Percentiles rank a stretch among this genome's conserved stretches.
These are phyloP conservation scores for Desmodesmus armatus DNA, from an alignment of 139 green algal genomes.

Conservation along the genomic window DNA sequence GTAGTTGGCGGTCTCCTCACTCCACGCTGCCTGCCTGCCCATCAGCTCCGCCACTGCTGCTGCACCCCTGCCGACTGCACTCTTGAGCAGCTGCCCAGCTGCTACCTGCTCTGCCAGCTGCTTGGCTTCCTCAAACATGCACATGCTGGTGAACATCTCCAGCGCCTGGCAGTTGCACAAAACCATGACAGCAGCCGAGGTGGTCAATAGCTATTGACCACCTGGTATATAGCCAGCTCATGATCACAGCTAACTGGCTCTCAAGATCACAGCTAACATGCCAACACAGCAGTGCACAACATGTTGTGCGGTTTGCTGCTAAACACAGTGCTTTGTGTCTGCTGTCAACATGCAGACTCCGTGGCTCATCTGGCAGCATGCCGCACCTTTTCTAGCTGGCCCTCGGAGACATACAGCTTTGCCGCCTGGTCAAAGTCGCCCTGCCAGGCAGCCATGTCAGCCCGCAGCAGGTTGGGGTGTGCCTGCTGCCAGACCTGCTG, in stretches of 20 bases:
- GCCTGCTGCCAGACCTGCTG: constrained; percentile 48
- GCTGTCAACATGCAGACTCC: no score
- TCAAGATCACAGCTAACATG: no score
- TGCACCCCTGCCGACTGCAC: neutral
- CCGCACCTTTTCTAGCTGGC: constrained; percentile 39
- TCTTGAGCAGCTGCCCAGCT: constrained; percentile 1
- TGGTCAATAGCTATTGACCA: no score
- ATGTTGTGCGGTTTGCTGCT: neutral
- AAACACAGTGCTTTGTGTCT: neutral
- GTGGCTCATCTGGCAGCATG: no score
- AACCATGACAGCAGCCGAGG: no score
- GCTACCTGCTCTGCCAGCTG: constrained; percentile 80
- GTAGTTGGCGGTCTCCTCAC: constrained; percentile 84
- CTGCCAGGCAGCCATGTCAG: constrained; percentile 80
- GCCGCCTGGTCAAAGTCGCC: constrained; percentile 81
- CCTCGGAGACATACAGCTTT: constrained; percentile 60
- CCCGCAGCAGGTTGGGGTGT: constrained; percentile 66
- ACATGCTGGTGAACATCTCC: constrained; percentile 88
- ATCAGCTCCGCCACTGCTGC: constrained; percentile 67
- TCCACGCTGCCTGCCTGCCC: constrained; percentile 84
- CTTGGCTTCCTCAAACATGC: constrained; percentile 86
- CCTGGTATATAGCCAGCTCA: no score
- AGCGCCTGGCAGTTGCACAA: no score
- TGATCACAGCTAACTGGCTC: no score
- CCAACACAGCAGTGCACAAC: no score